Evolutionary conservation across 306 rosid species (phyloP), one percentile per base, ranked within the genome.

Genomic region (Albizia julibrissin): DNA sequence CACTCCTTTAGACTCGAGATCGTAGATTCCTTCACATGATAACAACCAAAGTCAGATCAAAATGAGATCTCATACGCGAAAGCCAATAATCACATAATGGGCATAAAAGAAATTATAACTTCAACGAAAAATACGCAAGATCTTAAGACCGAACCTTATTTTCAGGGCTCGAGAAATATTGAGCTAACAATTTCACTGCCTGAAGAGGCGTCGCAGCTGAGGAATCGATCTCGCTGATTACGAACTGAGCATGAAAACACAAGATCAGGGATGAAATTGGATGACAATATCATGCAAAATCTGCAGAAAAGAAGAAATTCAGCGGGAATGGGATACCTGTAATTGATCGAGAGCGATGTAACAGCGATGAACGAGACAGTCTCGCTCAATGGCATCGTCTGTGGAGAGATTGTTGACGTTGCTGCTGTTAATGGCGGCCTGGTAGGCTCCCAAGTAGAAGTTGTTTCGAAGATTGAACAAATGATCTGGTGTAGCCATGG

Each of bases 151-250:
- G 9, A 43, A 89, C 99, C 99, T 92, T 95, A 79, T 21, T 77
- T 3, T 87, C 89, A 46, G 98, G 96, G 69, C 84, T 74, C 33
- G 94, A 89, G 84, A 93, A 91, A 79, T 93, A 95, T 75, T 89
- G 94, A 31, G 99, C 99, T 81, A 95, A 94, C 69, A 95, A 75
- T 79, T 95, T 93, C 76, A 95, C 98, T 49, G 99, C 98, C 72
- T 95, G 98, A 68, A 95, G 98, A 76, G 99, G 86, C 2, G 99
- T 92, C 7, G 99, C 91, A 1, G 97, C 96, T 18, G 92, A 87
- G 24, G 92, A 81, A 43, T 95, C 89, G 92, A 95, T 95, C 93
- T 95, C 98, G 33, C 85, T 82, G 82, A 90, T 83, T 42, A 90
- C 99, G 72, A 93, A 93, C 89, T 91, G 88, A 22, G 40, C 29